Base-by-base conservation (phyloP, 352 stramenopile species). In the Globisporangium paroecandrum region DNA sequence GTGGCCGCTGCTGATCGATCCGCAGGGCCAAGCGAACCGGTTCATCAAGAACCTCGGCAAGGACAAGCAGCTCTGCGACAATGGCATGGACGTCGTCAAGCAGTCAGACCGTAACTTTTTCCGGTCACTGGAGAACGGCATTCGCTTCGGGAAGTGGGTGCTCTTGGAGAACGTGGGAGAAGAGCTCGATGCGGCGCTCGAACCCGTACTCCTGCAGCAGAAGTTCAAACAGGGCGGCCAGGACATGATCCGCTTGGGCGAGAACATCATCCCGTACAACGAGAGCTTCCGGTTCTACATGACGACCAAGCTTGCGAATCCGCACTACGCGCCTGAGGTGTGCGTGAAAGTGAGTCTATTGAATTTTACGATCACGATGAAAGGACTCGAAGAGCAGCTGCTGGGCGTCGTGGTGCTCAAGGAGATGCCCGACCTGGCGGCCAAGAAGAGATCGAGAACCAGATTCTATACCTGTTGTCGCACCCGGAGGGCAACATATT, bases 291-390 rank as follows among this genome's bases (percentile, higher is more conserved):
- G 83, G 22, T 97, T 98, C 55, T 97, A 92, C 78, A 92, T 98
- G 78, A 98, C 91, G 12, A 97, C 92, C 1, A 98, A 97, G 69
- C 76, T 98, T 20, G 81, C 91, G 2, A 98, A 98, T 63, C 92
- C 92, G n/a, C 90, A 98, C 64, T 98, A 97, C 53, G 81, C 90
- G 0, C 92, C 92, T 0, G 92, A 97, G 72, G 82, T 97, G 0
- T 95, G 90, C 43, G 90, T 98, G 34, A 98, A 98, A 76, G 93
- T 98, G 38, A 95, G 83, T 71, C 36, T 98, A 22, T 70, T 97
- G 2, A 98, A 98, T 68, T 98, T 98, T 67, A 97, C 91, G 0
- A 97, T 97, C 72, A 98, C 91, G 10, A 90, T 94, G 76, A 93
- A 91, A 57, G 93, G 93, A 0, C 76, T 98, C 0, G 90, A 98